Evolutionary conservation across 352 stramenopile genomes (phyloP).

Genomic region (Aphanomyces cochlioides): DNA sequence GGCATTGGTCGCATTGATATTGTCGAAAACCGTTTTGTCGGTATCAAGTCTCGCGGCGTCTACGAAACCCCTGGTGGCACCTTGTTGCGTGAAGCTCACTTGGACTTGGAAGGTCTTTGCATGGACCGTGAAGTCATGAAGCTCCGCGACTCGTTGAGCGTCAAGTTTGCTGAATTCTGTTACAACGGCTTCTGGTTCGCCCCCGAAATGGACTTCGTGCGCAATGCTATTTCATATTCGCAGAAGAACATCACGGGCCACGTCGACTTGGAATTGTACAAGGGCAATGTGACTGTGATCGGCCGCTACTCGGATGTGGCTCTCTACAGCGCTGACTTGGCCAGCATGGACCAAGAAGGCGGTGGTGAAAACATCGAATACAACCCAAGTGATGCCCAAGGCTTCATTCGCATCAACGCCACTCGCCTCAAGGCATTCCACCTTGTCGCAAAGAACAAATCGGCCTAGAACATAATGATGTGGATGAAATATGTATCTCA

Average conservation of each 20-base stretch:
- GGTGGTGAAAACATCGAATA: slow-evolving; percentile 95
- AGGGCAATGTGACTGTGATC: slow-evolving; percentile 95
- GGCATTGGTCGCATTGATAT: slow-evolving; percentile 98
- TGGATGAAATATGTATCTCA: no score
- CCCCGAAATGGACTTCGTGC: slow-evolving; percentile 98
- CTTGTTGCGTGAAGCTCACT: slow-evolving; percentile 83
- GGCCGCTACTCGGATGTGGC: slow-evolving; percentile 90
- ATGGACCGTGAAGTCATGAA: slow-evolving; percentile 97
- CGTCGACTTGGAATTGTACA: slow-evolving; percentile 96
- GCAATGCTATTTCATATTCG: slow-evolving; percentile 91
- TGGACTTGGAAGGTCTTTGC: slow-evolving; percentile 93
- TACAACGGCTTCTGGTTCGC: slow-evolving; percentile 99
- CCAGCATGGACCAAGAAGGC: slow-evolving; percentile 98
- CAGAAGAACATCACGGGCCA: slow-evolving; percentile 93
- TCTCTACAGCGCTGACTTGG: slow-evolving; percentile 97
- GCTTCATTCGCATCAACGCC: slow-evolving; percentile 99
- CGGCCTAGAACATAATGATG: background rate
- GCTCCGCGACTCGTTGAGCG: slow-evolving; percentile 87
- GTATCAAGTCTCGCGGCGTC: slow-evolving; percentile 98
- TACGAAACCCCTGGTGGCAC: slow-evolving; percentile 98
- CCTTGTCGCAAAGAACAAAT: slow-evolving; percentile 33
- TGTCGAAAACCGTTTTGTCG: slow-evolving; percentile 99
- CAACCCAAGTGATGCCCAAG: slow-evolving; percentile 95
- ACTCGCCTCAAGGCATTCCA: slow-evolving; percentile 95
- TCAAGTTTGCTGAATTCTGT: slow-evolving; percentile 96